Evolutionary conservation across 75 land plant genomes (phyloP).

Genomic region (Selaginella moellendorffii): DNA sequence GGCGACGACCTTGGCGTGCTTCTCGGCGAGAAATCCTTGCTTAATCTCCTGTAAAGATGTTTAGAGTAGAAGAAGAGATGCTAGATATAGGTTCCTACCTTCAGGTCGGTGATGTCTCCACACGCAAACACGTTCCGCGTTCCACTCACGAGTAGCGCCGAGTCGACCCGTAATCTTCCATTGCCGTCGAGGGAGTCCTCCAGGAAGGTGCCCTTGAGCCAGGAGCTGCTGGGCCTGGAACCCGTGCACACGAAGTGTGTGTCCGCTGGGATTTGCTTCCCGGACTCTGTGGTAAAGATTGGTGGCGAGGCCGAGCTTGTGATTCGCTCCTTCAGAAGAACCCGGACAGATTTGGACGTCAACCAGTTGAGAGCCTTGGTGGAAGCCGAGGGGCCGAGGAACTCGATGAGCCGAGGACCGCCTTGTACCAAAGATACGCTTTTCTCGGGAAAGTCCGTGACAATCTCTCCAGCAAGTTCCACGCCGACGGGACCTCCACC

Average conservation of each 20-base stretch:
- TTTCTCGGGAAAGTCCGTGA: constrained; percentile 63
- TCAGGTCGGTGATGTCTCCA: constrained; percentile 58
- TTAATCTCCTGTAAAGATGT: constrained; percentile 71
- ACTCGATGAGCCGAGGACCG: constrained; percentile 54
- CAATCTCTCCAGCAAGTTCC: constrained; percentile 82
- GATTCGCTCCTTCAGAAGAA: background rate
- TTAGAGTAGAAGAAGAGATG: too few species aligned
- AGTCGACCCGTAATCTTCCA: constrained; percentile 50
- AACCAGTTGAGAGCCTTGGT: constrained; percentile 58
- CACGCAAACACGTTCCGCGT: constrained; percentile 44
- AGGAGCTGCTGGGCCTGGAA: constrained; percentile 34
- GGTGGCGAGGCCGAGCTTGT: constrained; percentile 16
- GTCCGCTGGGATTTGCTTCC: constrained; percentile 46
- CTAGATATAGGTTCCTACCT: too few species aligned
- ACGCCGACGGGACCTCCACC: constrained; percentile 93
- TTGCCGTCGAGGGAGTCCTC: constrained; percentile 23
- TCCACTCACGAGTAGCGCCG: constrained; percentile 41
- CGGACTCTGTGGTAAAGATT: constrained; percentile 31
- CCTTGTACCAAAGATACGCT: constrained; percentile 54
- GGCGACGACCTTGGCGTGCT: constrained; percentile 40
- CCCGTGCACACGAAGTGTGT: constrained; percentile 56
- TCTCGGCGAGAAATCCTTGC: constrained; percentile 55
- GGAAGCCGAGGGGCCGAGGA: constrained; percentile 58
- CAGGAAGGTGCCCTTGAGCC: constrained; percentile 40
- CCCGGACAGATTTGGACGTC: constrained; percentile 23